These are phyloP conservation scores for Debaryomyces singareniensis DNA, from an alignment of 1,139 yeast species.

Conservation along the genomic window DNA sequence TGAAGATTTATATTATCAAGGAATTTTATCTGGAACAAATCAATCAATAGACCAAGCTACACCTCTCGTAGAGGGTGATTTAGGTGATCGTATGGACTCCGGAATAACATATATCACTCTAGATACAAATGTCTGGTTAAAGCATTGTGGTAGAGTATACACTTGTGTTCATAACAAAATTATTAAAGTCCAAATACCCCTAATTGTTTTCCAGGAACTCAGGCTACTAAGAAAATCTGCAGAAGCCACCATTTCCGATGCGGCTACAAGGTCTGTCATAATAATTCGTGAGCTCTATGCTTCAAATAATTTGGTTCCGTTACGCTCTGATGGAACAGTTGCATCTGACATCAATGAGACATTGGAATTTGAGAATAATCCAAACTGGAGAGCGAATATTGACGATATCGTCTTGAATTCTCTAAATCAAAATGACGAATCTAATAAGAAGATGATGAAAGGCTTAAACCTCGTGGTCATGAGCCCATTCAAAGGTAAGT, in stretches of 20 bases:
- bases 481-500: constrained; percentile 3
- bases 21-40: constrained; percentile 7
- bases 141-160: constrained; percentile 71
- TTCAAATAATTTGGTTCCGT: constrained; percentile 45
- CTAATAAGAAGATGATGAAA: constrained; percentile 31
- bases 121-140: constrained; percentile 77
- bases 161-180: constrained; percentile 60
- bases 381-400: constrained; percentile 57
- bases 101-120: constrained; percentile 55
- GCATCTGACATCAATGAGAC: constrained; percentile 53
- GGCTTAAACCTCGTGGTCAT: constrained; percentile 26
- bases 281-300: constrained; percentile 61
- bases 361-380: constrained; percentile 55
- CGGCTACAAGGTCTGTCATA: constrained; percentile 75
- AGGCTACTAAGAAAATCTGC: constrained; percentile 68
- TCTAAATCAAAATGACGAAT: constrained; percentile 42
- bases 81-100: constrained; percentile 48
- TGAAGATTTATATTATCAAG: constrained; percentile 15
- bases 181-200: constrained; percentile 55
- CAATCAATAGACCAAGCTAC: constrained; percentile 19
- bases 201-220: constrained; percentile 73
- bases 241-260: constrained; percentile 72
- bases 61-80: constrained; percentile 26
- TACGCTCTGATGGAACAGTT: constrained; percentile 51
- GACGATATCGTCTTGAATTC: constrained; percentile 55